Base-by-base conservation (phyloP, 192 early-diverging fungal genomes). In the Phlyctochytrium planicorne region DNA sequence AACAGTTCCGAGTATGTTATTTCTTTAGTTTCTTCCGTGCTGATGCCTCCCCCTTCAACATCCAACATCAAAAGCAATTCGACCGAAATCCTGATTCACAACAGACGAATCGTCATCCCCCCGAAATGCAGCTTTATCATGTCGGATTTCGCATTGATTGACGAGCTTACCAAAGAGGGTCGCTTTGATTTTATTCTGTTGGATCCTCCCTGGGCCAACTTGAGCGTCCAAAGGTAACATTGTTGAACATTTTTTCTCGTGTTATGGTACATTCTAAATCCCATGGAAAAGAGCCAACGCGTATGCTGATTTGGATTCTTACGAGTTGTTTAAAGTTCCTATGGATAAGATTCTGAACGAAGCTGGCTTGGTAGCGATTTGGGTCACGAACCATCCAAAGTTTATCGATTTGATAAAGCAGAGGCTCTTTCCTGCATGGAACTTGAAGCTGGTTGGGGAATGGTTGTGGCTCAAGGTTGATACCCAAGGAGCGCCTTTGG, bases 161-260 rank as follows among this genome's bases (percentile, higher is more conserved):
- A 16, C 23, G 62, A 29, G 30, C 24, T 62, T 30, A 17, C 20
- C 20, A 30, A 66, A 20, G 69, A 66, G 47, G 32, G 53, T 71
- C 6, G 12, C 1, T 71, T 52, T 56, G 70, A 81, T 35, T 71
- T 87, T 4, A 75, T 88, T 35, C 73, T 89, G 1, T 78, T 82
- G 75, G 86, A 88, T 52, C 86, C 86, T 30, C 85, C 90, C 16
- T 91, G 90, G 90, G 80, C 80, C 20, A 91, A 91, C 65, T 78
- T 81, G 59, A 84, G 82, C 65, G 87, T 80, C 55, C 61, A 68
- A 14, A 59, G 87, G 71, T 79, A 75, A 65, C 52, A 25, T 71
- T 37, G 27, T 40, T 35, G 30, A 47, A 35, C 16, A 35, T 24
- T 34, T 36, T 60, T 56, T 59, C 47, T 53, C 55, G 66, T 69